Base-by-base conservation (phyloP, 495 filamentous ascomycete genomes). In the Annulohypoxylon nitens region DNA sequence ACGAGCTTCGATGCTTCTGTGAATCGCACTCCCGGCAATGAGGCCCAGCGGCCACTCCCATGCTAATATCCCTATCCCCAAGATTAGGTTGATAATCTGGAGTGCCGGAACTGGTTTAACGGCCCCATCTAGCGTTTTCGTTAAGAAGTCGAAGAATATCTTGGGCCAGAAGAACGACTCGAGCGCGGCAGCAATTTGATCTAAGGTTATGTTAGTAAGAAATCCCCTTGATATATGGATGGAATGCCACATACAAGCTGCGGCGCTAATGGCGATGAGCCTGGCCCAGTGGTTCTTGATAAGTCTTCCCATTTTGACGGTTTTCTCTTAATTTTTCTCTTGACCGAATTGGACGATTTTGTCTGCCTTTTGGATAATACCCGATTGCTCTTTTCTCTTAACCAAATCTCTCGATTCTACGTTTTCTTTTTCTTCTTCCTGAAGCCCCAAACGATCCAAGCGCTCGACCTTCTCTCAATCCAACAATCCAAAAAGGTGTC, bases 261-360 rank as follows among this genome's bases (percentile, higher is more conserved):
- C 90, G 4, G 96, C 92, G 1, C 93, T 92, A 75, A 98, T 86
- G 81, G 96, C 88, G 77, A 98, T 94, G 73, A 98, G 90, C 57
- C 96, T 90, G 59, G 93, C 97, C 93, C 95, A 97, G 85, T 99
- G 96, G 86, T 98, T 98, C 85, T 98, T 98, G 85, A 99, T 99
- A 71, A 99, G 90, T 78, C 90, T 93, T 80, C 96, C 96, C 96
- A 99, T 99, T 76, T 77, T 87, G 80, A 43, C 73, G 34, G 67
- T 61, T 70, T 70, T 26, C 53, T 72, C 59, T 54, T 62, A 67
- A 63, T 66, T 26, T 43, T 8, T 43, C 34, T 33, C 33, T 57
- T 14, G 33, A 36, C n/a, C 51, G n/a, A 37, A 37, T 36, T 33
- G 12, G 25, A 20, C 11, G 25, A 11, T 50, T 61, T 51, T 73